These are phyloP conservation scores for Trypethelium eluteriae DNA, from an alignment of 495 filamentous ascomycete genomes.

Conservation along the genomic window DNA sequence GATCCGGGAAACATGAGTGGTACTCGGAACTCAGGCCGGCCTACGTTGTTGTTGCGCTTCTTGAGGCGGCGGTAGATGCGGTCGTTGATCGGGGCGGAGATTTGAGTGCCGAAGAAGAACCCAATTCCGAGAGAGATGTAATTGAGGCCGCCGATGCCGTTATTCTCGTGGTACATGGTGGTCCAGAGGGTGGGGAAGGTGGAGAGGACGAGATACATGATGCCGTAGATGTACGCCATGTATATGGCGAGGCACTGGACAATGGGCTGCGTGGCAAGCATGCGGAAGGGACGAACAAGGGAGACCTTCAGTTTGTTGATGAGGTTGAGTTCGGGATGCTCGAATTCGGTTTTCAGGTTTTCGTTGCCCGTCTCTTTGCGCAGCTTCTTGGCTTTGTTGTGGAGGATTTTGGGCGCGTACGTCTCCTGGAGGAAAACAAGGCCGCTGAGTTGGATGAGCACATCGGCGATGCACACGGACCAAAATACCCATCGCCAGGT, in stretches of 20 bases:
- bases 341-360: slow-evolving; percentile 56
- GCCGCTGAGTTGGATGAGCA: slow-evolving; percentile 53
- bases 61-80: slow-evolving; percentile 57
- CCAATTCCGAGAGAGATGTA: slow-evolving; percentile 64
- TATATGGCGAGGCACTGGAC: slow-evolving; percentile 49
- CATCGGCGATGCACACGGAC: slow-evolving; percentile 51
- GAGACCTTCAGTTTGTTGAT: slow-evolving; percentile 25
- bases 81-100: slow-evolving; percentile 58
- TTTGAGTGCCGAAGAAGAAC: slow-evolving; percentile 59
- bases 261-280: slow-evolving; percentile 49
- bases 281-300: slow-evolving; percentile 40
- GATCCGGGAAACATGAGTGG: slow-evolving; percentile 55
- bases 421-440: slow-evolving; percentile 64
- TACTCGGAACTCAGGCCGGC: slow-evolving; percentile 60
- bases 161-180: slow-evolving; percentile 49
- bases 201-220: slow-evolving; percentile 65
- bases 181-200: slow-evolving; percentile 62
- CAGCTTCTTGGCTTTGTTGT: slow-evolving; percentile 48
- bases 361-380: slow-evolving; percentile 58
- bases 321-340: slow-evolving; percentile 37
- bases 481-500: slow-evolving; percentile 41
- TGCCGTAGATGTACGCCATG: slow-evolving; percentile 63
- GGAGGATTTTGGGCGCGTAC: slow-evolving; percentile 57
- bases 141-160: slow-evolving; percentile 58
- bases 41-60: slow-evolving; percentile 47